Base-by-base conservation (phyloP, 2,329 filamentous ascomycete genomes). In the Aspergillus novoparasiticus region DNA sequence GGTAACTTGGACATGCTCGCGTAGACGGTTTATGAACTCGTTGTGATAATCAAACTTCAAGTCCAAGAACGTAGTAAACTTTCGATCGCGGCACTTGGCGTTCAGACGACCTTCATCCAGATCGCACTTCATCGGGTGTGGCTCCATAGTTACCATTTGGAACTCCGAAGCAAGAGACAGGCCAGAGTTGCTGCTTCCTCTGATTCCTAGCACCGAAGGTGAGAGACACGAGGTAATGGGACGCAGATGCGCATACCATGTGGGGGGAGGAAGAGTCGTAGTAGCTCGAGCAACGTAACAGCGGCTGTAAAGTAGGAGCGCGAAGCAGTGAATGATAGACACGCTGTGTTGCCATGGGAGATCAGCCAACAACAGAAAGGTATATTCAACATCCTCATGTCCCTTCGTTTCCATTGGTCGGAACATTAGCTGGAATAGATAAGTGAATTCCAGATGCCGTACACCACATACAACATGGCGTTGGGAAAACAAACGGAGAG, bases 21-120 rank as follows among this genome's bases (percentile, higher is more conserved):
- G 58, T 6, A 72, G 50, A 3, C 39, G 57, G 6, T 16, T 56
- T n/a, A 71, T 46, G 43, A 72, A 69, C 19, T 65, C 41, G 2
- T 41, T 41, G 30, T 69, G 65, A 39, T 68, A 60, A 3, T 59
- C 51, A 1, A 62, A 55, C 23, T 71, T 68, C 30, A 74, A 32
- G 54, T 72, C 71, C 0, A 74, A 65, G 14, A 73, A 68, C 4
- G 56, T 58, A 1, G 68, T 66, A 16, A 74, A 73, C 6, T 67
- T 63, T 2, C 66, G 64, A 21, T 72, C 64, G 4, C 41, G 59
- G 14, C 57, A 67, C 10, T 51, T 64, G 1, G 39, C 32, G 5
- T 30, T 67, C n/a, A 72, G 61, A 3, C 43, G 55, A 2, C 64
- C 66, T 1, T 62, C 21, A 39, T 71, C 65, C 6, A 71, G 61